Percentiles rank a stretch among this genome's conserved stretches.
phyloP scores from a whole-genome alignment of 106 monocot genomes.

The Gastrodia elata region DNA sequence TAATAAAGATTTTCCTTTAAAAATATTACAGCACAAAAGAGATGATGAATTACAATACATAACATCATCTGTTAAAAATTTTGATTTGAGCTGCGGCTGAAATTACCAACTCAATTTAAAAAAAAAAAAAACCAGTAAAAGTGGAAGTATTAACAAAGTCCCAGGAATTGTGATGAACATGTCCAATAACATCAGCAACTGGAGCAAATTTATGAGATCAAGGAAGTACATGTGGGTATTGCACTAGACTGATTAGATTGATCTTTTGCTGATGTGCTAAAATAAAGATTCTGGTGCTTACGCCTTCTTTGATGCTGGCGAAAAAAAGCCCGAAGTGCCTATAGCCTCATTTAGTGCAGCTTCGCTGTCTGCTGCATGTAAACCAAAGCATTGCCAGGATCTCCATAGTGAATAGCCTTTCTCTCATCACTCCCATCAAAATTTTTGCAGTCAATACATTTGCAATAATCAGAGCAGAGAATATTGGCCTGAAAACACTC shows the following conservation, averaged over 20 bases:
- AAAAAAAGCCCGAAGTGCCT: conserved; percentile 52
- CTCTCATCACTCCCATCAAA: conserved; percentile 87
- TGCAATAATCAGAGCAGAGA: conserved; percentile 90
- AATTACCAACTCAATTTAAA: not conserved
- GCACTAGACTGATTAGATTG: conserved; percentile 34
- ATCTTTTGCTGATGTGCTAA: conserved; percentile 41
- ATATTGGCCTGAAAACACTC: conserved; percentile 95
- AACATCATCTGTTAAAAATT: not conserved
- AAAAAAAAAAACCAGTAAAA: not conserved
- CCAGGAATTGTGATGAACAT: not conserved
- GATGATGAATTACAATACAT: not conserved
- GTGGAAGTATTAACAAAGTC: not conserved
- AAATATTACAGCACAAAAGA: not conserved
- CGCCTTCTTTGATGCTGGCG: conserved; percentile 58
- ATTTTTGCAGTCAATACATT: conserved; percentile 85
- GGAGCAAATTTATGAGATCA: not conserved
- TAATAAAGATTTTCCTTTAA: not conserved
- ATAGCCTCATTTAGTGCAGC: conserved; percentile 72
- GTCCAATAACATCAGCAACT: not conserved
- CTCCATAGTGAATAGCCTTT: conserved; percentile 55
- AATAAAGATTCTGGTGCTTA: conserved; percentile 58
- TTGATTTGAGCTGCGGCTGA: no score
- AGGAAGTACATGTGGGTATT: conserved; percentile 43
- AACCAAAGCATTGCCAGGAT: conserved; percentile 35
- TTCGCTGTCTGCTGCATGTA: conserved; percentile 83